These are phyloP conservation scores for Microdochium bolleyi DNA, from an alignment of 2,329 filamentous ascomycete genomes.

Conservation along the genomic window DNA sequence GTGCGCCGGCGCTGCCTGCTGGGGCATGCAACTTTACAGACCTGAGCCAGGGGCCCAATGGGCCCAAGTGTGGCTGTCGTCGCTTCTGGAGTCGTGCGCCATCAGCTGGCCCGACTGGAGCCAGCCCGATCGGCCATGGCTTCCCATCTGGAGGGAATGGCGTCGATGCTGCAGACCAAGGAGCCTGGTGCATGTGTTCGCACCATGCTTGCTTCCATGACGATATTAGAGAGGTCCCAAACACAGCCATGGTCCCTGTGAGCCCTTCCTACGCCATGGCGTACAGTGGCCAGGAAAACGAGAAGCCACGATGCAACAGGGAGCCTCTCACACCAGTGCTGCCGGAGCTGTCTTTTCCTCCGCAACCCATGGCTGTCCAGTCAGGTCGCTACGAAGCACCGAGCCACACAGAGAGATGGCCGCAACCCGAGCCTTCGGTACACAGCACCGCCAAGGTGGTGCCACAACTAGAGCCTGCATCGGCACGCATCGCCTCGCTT, in stretches of 20 bases:
- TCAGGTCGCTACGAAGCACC: neutral
- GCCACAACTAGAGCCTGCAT: slow-evolving; percentile 15
- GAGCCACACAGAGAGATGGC: neutral
- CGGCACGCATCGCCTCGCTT: slow-evolving; percentile 31
- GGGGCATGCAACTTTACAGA: slow-evolving; percentile 53
- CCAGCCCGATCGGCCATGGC: slow-evolving; percentile 14
- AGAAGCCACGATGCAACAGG: slow-evolving; percentile 36
- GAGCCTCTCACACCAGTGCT: slow-evolving; percentile 43
- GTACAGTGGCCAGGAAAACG: slow-evolving; percentile 40
- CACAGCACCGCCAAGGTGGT: slow-evolving; percentile 2
- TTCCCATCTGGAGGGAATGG: slow-evolving; percentile 13
- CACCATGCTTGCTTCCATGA: slow-evolving; percentile 57
- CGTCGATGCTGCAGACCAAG: slow-evolving; percentile 25
- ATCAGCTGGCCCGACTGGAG: slow-evolving; percentile 20
- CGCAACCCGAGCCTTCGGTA: neutral
- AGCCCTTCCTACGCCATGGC: neutral
- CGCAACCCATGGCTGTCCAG: slow-evolving; percentile 13
- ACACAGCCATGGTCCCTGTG: slow-evolving; percentile 6
- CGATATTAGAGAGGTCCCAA: slow-evolving; percentile 26
- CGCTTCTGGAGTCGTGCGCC: slow-evolving; percentile 48
- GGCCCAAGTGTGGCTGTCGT: slow-evolving; percentile 49
- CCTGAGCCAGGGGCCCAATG: slow-evolving; percentile 40
- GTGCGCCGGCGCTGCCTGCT: slow-evolving; percentile 31
- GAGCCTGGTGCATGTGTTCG: slow-evolving; percentile 52
- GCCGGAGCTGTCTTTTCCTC: slow-evolving; percentile 33